Base-by-base conservation (phyloP, 2,329 filamentous ascomycete genomes). In the Aspergillus oerlinghausenensis region DNA sequence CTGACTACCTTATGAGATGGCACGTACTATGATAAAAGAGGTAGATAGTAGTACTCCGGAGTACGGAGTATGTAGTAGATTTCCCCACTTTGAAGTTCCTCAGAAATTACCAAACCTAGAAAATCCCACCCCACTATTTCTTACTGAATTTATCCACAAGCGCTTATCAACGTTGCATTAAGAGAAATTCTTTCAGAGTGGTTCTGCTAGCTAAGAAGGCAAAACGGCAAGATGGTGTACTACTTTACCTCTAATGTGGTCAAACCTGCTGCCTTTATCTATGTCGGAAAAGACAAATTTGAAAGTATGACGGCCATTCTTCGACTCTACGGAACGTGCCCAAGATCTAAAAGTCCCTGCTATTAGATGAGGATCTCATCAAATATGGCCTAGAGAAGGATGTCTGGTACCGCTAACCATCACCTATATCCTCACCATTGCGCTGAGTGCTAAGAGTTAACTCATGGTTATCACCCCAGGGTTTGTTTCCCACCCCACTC, bases 271-370 rank as follows among this genome's bases (percentile, higher is more conserved):
- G 93, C 91, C 45, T 92, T 88, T 72, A 86, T 99, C 70, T 99
- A 99, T 73, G 91, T 97, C 58, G 94, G 94, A 75, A 99, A 97
- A 77, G 94, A 99, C 81, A 99, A 99, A 79, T 92, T 94, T 67
- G 94, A 99, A 80, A 99, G 94, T 97, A 81, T 70, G 87, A 64
- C 51, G 48, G 38, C 50, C 38, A 62, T 32, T 54, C 38, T 50
- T 51, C 50, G 43, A 28, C 40, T 49, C 25, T 21, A 26, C 5
- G 51, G n/a, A 54, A 55, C 25, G 49, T 51, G 23, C 48, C 23
- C 45, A 40, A 53, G 55, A 42, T 56, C 62, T 63, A 58, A 67
- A 50, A 38, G 47, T 56, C 32, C 45, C n/a, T 32, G 25, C 38
- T 42, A 42, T 51, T 50, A 99, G 94, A 97, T 79, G 94, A 99